Percentiles rank a stretch among this genome's conserved stretches.
phyloP scores from a whole-genome alignment of 1,139 yeast species.

The Zygosaccharomyces pseudobailii region DNA sequence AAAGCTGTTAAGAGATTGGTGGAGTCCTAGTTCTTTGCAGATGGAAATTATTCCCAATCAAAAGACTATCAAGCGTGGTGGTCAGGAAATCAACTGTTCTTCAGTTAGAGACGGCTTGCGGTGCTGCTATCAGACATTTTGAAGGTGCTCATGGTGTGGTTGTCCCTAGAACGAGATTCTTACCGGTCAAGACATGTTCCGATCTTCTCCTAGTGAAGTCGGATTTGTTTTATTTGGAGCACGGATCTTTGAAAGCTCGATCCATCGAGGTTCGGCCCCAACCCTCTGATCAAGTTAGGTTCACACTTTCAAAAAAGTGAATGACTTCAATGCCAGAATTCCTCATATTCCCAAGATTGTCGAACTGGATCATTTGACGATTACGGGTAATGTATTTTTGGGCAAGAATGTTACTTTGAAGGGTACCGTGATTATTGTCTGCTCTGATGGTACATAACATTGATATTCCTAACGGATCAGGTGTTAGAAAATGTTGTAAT shows the following conservation, averaged over 20 bases:
- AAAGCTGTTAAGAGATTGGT: slow-evolving; percentile 90
- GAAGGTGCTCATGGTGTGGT: slow-evolving; percentile 95
- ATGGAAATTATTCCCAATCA: slow-evolving; percentile 94
- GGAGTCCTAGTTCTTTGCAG: slow-evolving; percentile 73
- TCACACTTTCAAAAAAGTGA: slow-evolving; percentile 94
- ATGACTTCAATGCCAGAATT: slow-evolving; percentile 83
- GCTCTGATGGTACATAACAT: slow-evolving; percentile 96
- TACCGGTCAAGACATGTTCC: slow-evolving; percentile 96
- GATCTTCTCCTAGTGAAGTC: slow-evolving; percentile 92
- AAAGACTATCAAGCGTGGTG: slow-evolving; percentile 70
- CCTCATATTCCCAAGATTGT: slow-evolving; percentile 95
- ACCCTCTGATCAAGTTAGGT: slow-evolving; percentile 93
- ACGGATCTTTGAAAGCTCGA: slow-evolving; percentile 86
- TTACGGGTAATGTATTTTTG: slow-evolving; percentile 90
- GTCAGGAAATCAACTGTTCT: slow-evolving; percentile 80
- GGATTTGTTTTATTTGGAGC: slow-evolving; percentile 87
- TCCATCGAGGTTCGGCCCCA: slow-evolving; percentile 82
- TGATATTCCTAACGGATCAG: slow-evolving; percentile 94
- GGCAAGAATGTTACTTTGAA: slow-evolving; percentile 89
- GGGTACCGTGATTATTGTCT: slow-evolving; percentile 96
- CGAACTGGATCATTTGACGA: slow-evolving; percentile 94
- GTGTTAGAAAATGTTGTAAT: slow-evolving; percentile 93
- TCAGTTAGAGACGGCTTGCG: slow-evolving; percentile 97
- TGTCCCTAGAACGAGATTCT: slow-evolving; percentile 95
- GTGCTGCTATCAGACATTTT: slow-evolving; percentile 97